A percentile compares a stretch with the other conserved stretches of the same genome.
Conservation (phyloP, 139 green algal species). For the Axilococcus clingmanii region DNA sequence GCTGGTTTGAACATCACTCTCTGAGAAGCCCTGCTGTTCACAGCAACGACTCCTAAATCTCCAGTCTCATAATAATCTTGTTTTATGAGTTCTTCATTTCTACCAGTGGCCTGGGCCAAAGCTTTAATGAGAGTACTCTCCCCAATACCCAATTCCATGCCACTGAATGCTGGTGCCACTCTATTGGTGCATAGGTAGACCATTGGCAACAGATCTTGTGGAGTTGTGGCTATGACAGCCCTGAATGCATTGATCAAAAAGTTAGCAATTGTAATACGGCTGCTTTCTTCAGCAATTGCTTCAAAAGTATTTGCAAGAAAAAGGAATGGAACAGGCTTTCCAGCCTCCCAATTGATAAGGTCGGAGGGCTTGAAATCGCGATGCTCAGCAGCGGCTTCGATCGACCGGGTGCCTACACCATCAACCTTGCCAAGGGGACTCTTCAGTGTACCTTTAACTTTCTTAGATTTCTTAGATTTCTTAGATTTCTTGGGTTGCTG, state of each 20-base stretch:
- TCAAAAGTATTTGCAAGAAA: conserved; percentile 74
- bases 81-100: conserved; percentile 77
- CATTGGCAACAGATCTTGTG: conserved; percentile 71
- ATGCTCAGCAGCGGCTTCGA: conserved; percentile 44
- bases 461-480: background rate
- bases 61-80: conserved; percentile 65
- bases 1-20: conserved; percentile 43
- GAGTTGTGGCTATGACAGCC: conserved; percentile 61
- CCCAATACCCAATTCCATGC: conserved; percentile 91
- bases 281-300: conserved; percentile 30
- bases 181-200: conserved; percentile 90
- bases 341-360: conserved; percentile 47
- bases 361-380: conserved; percentile 27
- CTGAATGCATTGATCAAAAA: conserved; percentile 69
- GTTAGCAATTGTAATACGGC: conserved; percentile 56
- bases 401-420: conserved; percentile 54
- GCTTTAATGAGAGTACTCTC: conserved; percentile 89
- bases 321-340: conserved; percentile 63
- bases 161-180: conserved; percentile 80
- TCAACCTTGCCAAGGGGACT: conserved; percentile 28
- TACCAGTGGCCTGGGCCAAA: conserved; percentile 70
- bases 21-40: conserved; percentile 27
- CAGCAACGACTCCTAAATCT: conserved; percentile 84
- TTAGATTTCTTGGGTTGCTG: conserved; percentile 4
- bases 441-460: background rate